Base-by-base conservation (phyloP, 805 yeast species). In the Saccharomycopsis fermentans region DNA sequence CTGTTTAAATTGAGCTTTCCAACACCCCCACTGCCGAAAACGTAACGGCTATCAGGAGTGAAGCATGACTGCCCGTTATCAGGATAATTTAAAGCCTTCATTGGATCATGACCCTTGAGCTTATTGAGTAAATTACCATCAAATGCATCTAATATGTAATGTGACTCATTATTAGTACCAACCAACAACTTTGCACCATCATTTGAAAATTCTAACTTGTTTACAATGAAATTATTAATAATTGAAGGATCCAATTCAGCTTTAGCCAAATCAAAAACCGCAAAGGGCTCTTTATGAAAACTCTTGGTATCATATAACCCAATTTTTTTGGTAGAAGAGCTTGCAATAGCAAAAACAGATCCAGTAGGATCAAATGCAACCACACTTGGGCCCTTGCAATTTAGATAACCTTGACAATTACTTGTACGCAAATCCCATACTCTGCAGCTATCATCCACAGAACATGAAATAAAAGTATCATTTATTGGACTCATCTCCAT, bases 351-450 rank as follows among this genome's bases (percentile, higher is more conserved):
- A 70, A 90, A 83, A 0, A 91, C 86, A 8, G 84, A 72, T 0
- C 96, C 96, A 40, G 87, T 80, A 1, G 97, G 94, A 71, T 92
- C 98, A 64, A 83, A 81, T 0, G 94, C 87, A 12, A 85, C 74
- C 29, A 82, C 70, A 3, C 78, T 71, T 9, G 87, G 83, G 14
- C 77, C 75, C 16, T 81, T 78, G 39, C 80, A 75, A 24, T 80
- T 81, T 26, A 84, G 67, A 4, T 78, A 71, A 0, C 95, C 94
- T 59, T 81, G 83, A 19, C 86, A 80, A 59, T 80, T 77, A 1
- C 87, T 75, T 0, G 86, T 75, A 63, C 92, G 74, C 27, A 87
- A 69, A 71, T 94, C 98, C 99, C 99, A 94, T 6, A 87, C 64
- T 63, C 94, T 81, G 1, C 90, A 87, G 0, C 96, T 82, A 57